phyloP scores from a whole-genome alignment of 805 yeast genomes.

The Starmerella cellae region DNA sequence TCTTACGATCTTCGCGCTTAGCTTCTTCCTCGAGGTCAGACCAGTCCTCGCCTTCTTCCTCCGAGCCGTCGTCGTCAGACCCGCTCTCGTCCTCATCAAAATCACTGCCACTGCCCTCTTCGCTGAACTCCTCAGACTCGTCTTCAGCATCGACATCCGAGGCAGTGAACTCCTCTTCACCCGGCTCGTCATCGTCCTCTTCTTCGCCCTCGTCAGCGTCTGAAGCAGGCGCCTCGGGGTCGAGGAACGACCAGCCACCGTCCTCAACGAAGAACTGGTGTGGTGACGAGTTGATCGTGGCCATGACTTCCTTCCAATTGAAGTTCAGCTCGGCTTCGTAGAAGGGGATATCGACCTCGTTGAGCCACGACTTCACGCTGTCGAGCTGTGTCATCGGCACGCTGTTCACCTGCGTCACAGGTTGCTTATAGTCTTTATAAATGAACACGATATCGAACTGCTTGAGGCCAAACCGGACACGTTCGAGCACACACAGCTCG shows the following conservation, averaged over 20 bases:
- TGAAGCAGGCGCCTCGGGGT: slow-evolving; percentile 44
- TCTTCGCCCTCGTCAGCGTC: slow-evolving; percentile 54
- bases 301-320: slow-evolving; percentile 93
- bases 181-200: slow-evolving; percentile 43
- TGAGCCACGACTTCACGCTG: slow-evolving; percentile 88
- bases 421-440: slow-evolving; percentile 74
- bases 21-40: slow-evolving; percentile 51
- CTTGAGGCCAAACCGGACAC: slow-evolving; percentile 93
- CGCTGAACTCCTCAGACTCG: slow-evolving; percentile 28
- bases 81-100: slow-evolving; percentile 25
- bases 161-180: slow-evolving; percentile 51
- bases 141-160: slow-evolving; percentile 46
- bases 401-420: slow-evolving; percentile 86
- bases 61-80: slow-evolving; percentile 25
- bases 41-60: slow-evolving; percentile 36
- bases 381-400: slow-evolving; percentile 87
- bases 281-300: slow-evolving; percentile 82
- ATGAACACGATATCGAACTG: slow-evolving; percentile 96
- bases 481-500: slow-evolving; percentile 88
- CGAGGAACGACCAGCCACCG: slow-evolving; percentile 94
- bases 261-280: slow-evolving; percentile 72
- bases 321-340: slow-evolving; percentile 91
- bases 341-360: slow-evolving; percentile 93
- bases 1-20: slow-evolving; percentile 23
- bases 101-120: slow-evolving; percentile 16